Evolutionary conservation across 2,329 filamentous ascomycete genomes (phyloP).

Genomic region (Stachybotrys chlorohalonatus): DNA sequence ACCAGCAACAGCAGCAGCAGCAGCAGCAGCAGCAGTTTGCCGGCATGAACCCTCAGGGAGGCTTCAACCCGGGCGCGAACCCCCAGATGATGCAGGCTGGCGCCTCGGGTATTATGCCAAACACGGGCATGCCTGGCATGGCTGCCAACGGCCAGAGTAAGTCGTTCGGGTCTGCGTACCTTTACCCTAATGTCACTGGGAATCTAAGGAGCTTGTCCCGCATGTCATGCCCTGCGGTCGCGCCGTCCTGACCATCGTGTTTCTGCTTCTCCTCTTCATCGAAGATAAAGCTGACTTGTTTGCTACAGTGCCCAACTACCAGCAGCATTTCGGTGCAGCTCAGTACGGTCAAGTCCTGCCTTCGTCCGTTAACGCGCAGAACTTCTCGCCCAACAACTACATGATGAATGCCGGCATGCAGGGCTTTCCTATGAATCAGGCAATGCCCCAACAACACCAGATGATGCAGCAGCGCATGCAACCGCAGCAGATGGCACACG

Average conservation of each 20-base stretch:
- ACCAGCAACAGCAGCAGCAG: constrained; percentile 17
- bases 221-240: too few relatives aligned
- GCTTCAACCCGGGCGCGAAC: constrained; percentile 41
- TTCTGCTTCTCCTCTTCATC: neutral
- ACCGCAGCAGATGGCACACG: constrained; percentile 7
- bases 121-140: constrained; percentile 50
- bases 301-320: constrained; percentile 44
- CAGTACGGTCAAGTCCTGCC: constrained; percentile 47
- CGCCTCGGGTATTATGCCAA: constrained; percentile 55
- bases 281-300: constrained; percentile 7
- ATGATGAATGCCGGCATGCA: constrained; percentile 47
- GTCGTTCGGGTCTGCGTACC: constrained; percentile 19
- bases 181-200: constrained; percentile 2
- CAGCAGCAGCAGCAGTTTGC: constrained; percentile 36
- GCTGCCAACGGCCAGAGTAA: constrained; percentile 51
- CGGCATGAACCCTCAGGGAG: constrained; percentile 40
- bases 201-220: too few relatives aligned
- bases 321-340: constrained; percentile 47
- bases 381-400: constrained; percentile 34
- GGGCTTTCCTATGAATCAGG: constrained; percentile 46
- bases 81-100: constrained; percentile 46
- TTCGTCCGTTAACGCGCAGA: constrained; percentile 39
- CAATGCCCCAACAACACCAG: constrained; percentile 22
- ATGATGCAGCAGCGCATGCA: constrained; percentile 8
- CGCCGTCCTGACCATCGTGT: too few relatives aligned